Conservation (phyloP, 139 green algal species). For the Nannochloris sp. region DNA sequence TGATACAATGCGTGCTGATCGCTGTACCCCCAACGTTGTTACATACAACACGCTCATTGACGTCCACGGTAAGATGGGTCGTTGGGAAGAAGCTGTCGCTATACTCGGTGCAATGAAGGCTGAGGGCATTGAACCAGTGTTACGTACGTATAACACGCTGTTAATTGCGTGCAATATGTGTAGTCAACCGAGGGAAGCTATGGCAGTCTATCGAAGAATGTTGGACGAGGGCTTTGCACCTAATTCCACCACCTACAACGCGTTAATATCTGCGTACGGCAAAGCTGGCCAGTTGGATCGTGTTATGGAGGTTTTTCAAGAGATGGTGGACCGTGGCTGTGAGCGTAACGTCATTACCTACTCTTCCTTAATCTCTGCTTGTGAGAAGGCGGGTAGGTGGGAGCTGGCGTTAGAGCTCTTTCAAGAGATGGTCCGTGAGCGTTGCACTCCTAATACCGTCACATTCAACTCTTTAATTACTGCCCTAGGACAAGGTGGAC, state of each 20-base stretch:
- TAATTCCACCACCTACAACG: conserved; percentile 81
- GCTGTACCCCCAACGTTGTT: conserved; percentile 31
- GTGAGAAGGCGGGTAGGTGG: conserved; percentile 42
- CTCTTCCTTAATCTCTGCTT: conserved; percentile 78
- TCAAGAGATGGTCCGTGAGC: conserved; percentile 33
- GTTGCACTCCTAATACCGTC: conserved; percentile 36
- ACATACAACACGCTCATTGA: conserved; percentile 77
- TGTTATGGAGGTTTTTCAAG: conserved; percentile 58
- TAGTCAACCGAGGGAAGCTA: conserved; percentile 67
- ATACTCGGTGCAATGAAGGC: conserved; percentile 33
- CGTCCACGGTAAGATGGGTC: conserved; percentile 70
- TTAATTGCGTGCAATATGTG: conserved; percentile 90
- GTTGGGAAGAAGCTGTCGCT: conserved; percentile 52
- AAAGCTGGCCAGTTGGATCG: conserved; percentile 49
- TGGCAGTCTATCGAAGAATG: conserved; percentile 47
- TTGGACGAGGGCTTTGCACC: conserved; percentile 49
- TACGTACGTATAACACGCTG: conserved; percentile 81
- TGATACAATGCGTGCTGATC: conserved; percentile 47
- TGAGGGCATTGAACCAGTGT: conserved; percentile 65
- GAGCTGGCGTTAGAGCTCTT: conserved; percentile 36
- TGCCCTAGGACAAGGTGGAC: conserved; percentile 25
- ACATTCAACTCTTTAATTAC: conserved; percentile 34
- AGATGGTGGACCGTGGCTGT: conserved; percentile 62
- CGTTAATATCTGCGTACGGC: conserved; percentile 70
- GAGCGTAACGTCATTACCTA: conserved; percentile 80